These are phyloP conservation scores for Gonapodya prolifera DNA, from an alignment of 192 early-diverging fungal species.

Conservation along the genomic window DNA sequence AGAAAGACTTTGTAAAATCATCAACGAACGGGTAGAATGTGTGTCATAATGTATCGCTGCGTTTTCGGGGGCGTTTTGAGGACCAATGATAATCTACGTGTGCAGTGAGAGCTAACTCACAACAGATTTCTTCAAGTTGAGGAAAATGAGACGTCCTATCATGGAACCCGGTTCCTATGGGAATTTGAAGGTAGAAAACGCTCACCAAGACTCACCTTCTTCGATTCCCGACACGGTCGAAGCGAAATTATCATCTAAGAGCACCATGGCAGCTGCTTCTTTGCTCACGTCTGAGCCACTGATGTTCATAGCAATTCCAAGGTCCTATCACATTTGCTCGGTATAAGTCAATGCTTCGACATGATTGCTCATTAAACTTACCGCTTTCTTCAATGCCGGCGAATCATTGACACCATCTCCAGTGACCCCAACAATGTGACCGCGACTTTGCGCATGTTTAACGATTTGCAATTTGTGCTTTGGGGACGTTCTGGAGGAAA, in stretches of 20 bases:
- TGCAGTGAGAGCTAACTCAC: background rate
- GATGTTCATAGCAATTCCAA: constrained; percentile 95
- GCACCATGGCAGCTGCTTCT: constrained; percentile 92
- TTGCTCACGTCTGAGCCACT: constrained; percentile 94
- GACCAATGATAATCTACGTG: too few relatives aligned
- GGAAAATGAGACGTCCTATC: constrained; percentile 67
- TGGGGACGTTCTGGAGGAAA: constrained; percentile 92
- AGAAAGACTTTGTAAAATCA: background rate
- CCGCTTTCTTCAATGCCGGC: constrained; percentile 86
- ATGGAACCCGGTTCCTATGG: too few relatives aligned
- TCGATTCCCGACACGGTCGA: constrained; percentile 83
- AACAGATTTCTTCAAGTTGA: constrained; percentile 90
- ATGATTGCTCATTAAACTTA: background rate
- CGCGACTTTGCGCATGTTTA: constrained; percentile 72
- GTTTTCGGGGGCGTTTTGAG: too few relatives aligned
- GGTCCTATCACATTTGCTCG: too few relatives aligned
- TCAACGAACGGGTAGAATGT: constrained; percentile 61
- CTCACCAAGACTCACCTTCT: too few relatives aligned
- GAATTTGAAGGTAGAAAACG: too few relatives aligned
- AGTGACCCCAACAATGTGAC: constrained; percentile 96
- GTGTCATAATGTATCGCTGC: constrained; percentile 69
- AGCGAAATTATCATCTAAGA: constrained; percentile 98
- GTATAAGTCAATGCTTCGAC: too few relatives aligned
- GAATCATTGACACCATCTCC: constrained; percentile 97
- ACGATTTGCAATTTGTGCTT: constrained; percentile 97